Evolutionary conservation across 345 rosid species (phyloP).

Genomic region (Acer negundo): DNA sequence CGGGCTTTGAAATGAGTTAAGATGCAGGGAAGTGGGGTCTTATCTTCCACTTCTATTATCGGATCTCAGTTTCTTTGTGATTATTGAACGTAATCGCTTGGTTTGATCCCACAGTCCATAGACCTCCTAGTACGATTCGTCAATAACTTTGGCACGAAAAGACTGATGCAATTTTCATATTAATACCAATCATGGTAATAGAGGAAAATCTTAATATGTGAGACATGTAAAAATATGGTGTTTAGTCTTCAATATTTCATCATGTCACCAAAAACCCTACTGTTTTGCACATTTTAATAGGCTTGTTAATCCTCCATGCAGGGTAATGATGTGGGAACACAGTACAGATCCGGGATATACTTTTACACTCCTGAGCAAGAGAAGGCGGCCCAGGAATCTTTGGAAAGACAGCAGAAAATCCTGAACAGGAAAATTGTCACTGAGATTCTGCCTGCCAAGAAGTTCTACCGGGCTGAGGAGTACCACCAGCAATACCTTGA

Average conservation of each 20-base stretch:
- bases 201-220: neutral
- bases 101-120: neutral
- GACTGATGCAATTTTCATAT: neutral
- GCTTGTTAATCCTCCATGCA: conserved; percentile 25
- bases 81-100: neutral
- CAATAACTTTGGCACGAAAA: neutral
- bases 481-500: conserved; percentile 91
- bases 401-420: conserved; percentile 62
- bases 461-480: conserved; percentile 91
- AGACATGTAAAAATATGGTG: neutral
- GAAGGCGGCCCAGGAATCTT: conserved; percentile 63
- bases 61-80: neutral
- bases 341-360: conserved; percentile 88
- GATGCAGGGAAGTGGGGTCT: neutral
- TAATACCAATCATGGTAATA: neutral
- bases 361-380: conserved; percentile 86
- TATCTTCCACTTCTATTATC: neutral
- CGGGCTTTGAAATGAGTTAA: neutral
- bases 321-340: conserved; percentile 95
- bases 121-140: neutral
- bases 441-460: conserved; percentile 85
- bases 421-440: conserved; percentile 72
- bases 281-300: neutral
- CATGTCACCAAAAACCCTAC: neutral
- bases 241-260: neutral